These are phyloP conservation scores for Tephrocybe sp. DNA, from an alignment of 768 basidiomycete genomes.

Conservation along the genomic window DNA sequence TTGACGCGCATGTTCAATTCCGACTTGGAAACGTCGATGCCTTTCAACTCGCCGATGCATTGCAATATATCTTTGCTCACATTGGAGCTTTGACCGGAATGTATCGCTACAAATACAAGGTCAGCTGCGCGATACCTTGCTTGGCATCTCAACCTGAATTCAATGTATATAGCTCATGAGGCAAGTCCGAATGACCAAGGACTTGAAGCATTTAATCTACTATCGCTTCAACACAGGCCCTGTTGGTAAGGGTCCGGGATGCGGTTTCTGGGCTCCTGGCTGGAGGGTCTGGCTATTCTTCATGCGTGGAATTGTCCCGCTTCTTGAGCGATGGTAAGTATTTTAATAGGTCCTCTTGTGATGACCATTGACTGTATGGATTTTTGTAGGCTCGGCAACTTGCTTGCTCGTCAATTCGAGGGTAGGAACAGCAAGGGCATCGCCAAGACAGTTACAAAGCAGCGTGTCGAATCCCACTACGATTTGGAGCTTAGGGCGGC, in stretches of 20 bases:
- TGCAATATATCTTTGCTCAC: constrained; percentile 97
- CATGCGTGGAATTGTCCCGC: constrained; percentile 97
- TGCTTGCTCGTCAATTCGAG: constrained; percentile 97
- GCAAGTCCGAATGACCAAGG: constrained; percentile 99
- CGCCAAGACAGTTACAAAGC: constrained; percentile 98
- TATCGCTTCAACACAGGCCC: constrained; percentile 99
- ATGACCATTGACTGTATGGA: background rate
- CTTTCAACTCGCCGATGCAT: constrained; percentile 97
- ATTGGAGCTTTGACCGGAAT: constrained; percentile 98
- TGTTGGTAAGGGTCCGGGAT: constrained; percentile 98
- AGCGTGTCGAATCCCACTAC: constrained; percentile 98
- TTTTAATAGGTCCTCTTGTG: background rate
- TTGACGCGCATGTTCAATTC: constrained; percentile 98
- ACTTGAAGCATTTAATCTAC: constrained; percentile 96
- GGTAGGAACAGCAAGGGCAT: constrained; percentile 95
- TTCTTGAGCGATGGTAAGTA: constrained; percentile 87
- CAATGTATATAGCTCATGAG: constrained; percentile 74
- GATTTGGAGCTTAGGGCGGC: constrained; percentile 96
- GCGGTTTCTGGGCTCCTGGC: constrained; percentile 99
- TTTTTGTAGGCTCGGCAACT: constrained; percentile 73
- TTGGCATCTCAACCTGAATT: background rate
- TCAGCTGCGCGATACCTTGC: constrained; percentile 23
- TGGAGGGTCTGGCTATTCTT: constrained; percentile 99
- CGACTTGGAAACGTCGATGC: constrained; percentile 98
- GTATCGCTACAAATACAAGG: constrained; percentile 99